A percentile compares a stretch with the other conserved stretches of the same genome.
phyloP scores from a whole-genome alignment of 176 grass and related monocot species.

The maize (Zea mays) region DNA sequence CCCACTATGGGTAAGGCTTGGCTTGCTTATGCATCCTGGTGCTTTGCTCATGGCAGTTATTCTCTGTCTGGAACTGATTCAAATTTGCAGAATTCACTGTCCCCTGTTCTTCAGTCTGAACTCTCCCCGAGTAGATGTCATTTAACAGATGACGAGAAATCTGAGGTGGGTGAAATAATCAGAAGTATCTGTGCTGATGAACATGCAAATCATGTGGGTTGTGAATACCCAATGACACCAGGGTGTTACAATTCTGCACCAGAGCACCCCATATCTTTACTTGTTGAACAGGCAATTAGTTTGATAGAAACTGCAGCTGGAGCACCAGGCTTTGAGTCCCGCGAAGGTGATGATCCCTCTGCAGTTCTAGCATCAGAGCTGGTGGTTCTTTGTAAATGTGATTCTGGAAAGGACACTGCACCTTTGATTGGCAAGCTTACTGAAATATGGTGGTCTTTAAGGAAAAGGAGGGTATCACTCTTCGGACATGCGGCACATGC shows the following conservation, averaged over 20 bases:
- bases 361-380: constrained; percentile 66
- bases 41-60: constrained; percentile 66
- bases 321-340: constrained; percentile 69
- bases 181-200: constrained; percentile 57
- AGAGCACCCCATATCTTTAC: constrained; percentile 40
- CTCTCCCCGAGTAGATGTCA: constrained; percentile 64
- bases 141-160: constrained; percentile 70
- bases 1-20: constrained; percentile 84
- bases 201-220: constrained; percentile 33
- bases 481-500: constrained; percentile 84
- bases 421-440: constrained; percentile 63
- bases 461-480: constrained; percentile 77
- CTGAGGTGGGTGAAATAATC: constrained; percentile 59
- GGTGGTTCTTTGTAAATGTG: constrained; percentile 54
- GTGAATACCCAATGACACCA: constrained; percentile 25
- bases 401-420: constrained; percentile 45
- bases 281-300: constrained; percentile 57
- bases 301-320: constrained; percentile 69
- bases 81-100: constrained; percentile 56
- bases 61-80: constrained; percentile 51
- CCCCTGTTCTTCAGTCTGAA: constrained; percentile 69
- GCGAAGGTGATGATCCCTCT: constrained; percentile 63
- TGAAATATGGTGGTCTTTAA: constrained; percentile 76
- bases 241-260: constrained; percentile 39
- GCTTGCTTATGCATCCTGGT: constrained; percentile 98